phyloP scores from a whole-genome alignment of 768 basidiomycete genomes.

The Rhodotorula toruloides region DNA sequence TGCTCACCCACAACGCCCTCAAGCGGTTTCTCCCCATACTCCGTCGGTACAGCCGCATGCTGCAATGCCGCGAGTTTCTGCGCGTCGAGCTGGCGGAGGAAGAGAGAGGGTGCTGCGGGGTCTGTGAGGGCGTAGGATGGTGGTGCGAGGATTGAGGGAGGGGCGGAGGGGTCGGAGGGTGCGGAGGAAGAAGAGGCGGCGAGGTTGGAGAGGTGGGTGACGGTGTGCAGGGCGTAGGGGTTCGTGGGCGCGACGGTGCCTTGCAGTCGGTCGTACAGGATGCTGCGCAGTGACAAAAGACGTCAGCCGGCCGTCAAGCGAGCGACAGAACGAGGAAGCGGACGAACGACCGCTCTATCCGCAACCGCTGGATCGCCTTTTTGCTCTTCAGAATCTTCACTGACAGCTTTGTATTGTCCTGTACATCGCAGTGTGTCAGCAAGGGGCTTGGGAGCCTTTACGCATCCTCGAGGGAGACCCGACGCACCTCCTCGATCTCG shows the following conservation, averaged over 20 bases:
- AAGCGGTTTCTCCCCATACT: conserved; percentile 10
- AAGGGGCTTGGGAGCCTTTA: not conserved
- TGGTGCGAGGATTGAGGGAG: conserved; percentile 24
- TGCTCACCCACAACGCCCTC: conserved; percentile 24
- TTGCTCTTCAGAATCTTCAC: conserved; percentile 37
- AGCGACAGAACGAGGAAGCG: not conserved
- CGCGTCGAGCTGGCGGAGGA: conserved; percentile 32
- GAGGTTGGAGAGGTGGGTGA: conserved; percentile 22
- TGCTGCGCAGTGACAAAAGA: not conserved
- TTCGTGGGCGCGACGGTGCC: conserved; percentile 25
- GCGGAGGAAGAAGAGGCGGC: conserved; percentile 27
- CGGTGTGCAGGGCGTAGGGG: conserved; percentile 34
- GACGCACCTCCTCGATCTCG: conserved; percentile 35
- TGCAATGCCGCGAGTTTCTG: conserved; percentile 34
- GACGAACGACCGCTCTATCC: conserved; percentile 36
- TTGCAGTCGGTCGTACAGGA: conserved; percentile 38
- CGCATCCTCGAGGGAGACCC: not conserved
- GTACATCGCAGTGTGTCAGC: not conserved
- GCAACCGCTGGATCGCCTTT: conserved; percentile 37
- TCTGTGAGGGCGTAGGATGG: conserved; percentile 29
- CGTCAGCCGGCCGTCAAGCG: too few species aligned
- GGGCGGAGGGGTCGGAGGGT: conserved; percentile 2
- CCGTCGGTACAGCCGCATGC: not conserved
- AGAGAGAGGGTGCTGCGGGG: conserved; percentile 11
- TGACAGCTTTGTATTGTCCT: conserved; percentile 39